Evolutionary conservation across 129 eudicot genomes (phyloP).

Genomic region (Chrysanthemum lavandulifolium): DNA sequence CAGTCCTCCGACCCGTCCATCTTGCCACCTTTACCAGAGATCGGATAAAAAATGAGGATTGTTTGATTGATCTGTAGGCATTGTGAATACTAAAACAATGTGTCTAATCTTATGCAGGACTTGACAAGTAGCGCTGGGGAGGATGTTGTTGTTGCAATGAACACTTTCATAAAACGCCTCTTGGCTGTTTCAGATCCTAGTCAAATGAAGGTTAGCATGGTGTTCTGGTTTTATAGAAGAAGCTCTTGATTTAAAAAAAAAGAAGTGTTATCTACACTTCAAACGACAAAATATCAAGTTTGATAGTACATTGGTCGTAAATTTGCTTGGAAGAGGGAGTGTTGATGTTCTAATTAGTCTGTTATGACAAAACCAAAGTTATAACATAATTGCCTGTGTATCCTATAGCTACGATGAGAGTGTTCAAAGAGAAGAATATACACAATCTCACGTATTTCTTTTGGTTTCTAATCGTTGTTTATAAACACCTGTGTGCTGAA

Average conservation of each 20-base stretch:
- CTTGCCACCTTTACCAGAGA: not conserved
- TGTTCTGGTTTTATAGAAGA: not conserved
- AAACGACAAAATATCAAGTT: too few relatives aligned
- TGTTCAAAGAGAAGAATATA: too few relatives aligned
- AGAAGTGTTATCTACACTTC: too few relatives aligned
- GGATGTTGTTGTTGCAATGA: conserved; percentile 93
- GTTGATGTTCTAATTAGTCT: too few relatives aligned
- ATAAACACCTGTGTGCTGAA: not conserved
- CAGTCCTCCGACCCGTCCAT: too few relatives aligned
- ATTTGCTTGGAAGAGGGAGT: too few relatives aligned
- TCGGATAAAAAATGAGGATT: not conserved
- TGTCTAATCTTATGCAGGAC: conserved; percentile 49
- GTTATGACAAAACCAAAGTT: too few relatives aligned
- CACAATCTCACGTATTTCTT: not conserved
- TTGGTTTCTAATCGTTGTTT: not conserved
- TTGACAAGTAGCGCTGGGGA: conserved; percentile 94
- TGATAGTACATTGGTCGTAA: too few relatives aligned
- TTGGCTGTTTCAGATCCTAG: conserved; percentile 90
- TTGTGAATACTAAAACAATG: conserved; percentile 1
- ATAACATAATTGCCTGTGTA: too few relatives aligned
- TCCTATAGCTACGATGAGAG: too few relatives aligned
- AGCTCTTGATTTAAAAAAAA: too few relatives aligned
- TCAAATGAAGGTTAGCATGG: conserved; percentile 73
- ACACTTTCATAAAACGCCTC: conserved; percentile 87
- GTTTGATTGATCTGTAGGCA: conserved; percentile 15